Conservation (phyloP, 2,329 filamentous ascomycete genomes). For the Epichloe glyceriae region DNA sequence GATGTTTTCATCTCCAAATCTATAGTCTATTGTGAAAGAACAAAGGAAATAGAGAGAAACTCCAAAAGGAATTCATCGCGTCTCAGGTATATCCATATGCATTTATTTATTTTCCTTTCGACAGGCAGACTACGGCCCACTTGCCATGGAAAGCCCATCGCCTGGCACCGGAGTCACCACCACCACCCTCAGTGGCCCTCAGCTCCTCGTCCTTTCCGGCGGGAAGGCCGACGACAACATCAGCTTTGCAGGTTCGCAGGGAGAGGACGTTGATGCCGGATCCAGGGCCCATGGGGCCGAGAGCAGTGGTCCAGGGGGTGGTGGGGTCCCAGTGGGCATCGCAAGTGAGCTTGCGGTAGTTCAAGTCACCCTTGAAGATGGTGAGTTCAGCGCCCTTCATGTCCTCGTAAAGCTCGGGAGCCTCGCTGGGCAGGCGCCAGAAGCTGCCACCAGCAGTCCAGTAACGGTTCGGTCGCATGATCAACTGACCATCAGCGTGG, state of each 20-base stretch:
- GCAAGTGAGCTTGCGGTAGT: conserved; percentile 84
- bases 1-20: not conserved
- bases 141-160: conserved; percentile 95
- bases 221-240: conserved; percentile 82
- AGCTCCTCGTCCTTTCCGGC: conserved; percentile 74
- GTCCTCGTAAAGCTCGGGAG: conserved; percentile 58
- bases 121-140: conserved; percentile 72
- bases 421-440: conserved; percentile 68
- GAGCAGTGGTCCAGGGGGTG: conserved; percentile 71
- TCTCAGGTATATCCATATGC: not conserved
- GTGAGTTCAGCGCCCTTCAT: conserved; percentile 74
- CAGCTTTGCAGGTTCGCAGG: conserved; percentile 89
- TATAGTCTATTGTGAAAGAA: conserved; percentile 5
- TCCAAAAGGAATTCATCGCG: not conserved
- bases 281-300: conserved; percentile 70
- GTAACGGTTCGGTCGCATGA: conserved; percentile 73
- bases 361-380: conserved; percentile 94
- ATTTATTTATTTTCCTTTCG: conserved; percentile 17
- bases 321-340: conserved; percentile 77
- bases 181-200: conserved; percentile 52
- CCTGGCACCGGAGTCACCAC: conserved; percentile 55
- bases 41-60: not conserved
- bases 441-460: conserved; percentile 84
- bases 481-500: conserved; percentile 72
- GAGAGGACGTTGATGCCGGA: conserved; percentile 79